Percentiles rank a stretch among this genome's conserved stretches.
These are phyloP conservation scores for Nemania serpens DNA, from an alignment of 2,329 filamentous ascomycete species.

Conservation along the genomic window DNA sequence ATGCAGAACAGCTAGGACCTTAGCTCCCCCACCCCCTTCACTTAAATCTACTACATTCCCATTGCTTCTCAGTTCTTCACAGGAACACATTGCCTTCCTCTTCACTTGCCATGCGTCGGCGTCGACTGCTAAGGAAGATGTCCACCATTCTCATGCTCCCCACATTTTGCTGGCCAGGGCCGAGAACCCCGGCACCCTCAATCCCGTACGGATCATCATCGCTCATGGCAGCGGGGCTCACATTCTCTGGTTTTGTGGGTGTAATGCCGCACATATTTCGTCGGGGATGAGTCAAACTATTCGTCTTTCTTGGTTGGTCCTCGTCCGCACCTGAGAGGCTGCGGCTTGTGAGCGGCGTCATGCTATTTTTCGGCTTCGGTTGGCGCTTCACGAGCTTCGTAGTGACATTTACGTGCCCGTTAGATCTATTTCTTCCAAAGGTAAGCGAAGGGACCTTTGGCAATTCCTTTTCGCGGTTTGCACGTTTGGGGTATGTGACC, in stretches of 20 bases:
- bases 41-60: background rate
- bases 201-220: slow-evolving; percentile 31
- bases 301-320: slow-evolving; percentile 23
- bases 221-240: slow-evolving; percentile 27
- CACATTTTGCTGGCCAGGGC: slow-evolving; percentile 39
- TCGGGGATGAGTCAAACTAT: slow-evolving; percentile 19
- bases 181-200: slow-evolving; percentile 26
- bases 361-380: slow-evolving; percentile 12
- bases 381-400: slow-evolving; percentile 27
- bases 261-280: slow-evolving; percentile 9
- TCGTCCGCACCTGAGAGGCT: slow-evolving; percentile 26
- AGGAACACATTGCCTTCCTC: slow-evolving; percentile 44
- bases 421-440: slow-evolving; percentile 22
- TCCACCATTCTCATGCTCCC: slow-evolving; percentile 60
- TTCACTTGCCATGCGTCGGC: slow-evolving; percentile 47
- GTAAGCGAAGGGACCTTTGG: slow-evolving; percentile 28
- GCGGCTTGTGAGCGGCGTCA: slow-evolving; percentile 24
- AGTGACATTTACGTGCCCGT: slow-evolving; percentile 18
- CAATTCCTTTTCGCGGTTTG: slow-evolving; percentile 22
- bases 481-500: slow-evolving; percentile 1
- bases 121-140: slow-evolving; percentile 56
- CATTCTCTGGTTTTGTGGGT: slow-evolving; percentile 32
- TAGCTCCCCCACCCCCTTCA: background rate
- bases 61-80: slow-evolving; percentile 23
- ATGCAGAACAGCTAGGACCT: no score